phyloP scores from a whole-genome alignment of 495 filamentous ascomycete genomes.

The Hypoxylon crocopeplum region DNA sequence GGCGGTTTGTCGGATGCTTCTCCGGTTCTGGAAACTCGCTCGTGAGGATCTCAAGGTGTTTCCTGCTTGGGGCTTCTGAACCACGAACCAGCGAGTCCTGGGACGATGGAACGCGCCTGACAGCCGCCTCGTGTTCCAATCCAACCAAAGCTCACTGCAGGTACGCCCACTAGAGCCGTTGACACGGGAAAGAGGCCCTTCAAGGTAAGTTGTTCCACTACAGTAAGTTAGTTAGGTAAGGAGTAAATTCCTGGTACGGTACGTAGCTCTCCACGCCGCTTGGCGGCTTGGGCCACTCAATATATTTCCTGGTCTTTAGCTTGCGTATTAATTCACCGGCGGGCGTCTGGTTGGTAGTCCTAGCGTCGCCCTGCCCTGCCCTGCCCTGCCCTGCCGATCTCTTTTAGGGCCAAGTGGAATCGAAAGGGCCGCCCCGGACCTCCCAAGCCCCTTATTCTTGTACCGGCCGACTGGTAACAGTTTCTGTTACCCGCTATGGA shows the following conservation, averaged over 20 bases:
- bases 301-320: constrained; percentile 36
- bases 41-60: constrained; percentile 29
- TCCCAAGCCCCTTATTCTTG: constrained; percentile 29
- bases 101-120: constrained; percentile 36
- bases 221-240: constrained; percentile 26
- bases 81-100: constrained; percentile 22
- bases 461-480: constrained; percentile 35
- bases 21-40: constrained; percentile 32
- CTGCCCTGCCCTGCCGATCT: constrained; percentile 35
- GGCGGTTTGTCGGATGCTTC: constrained; percentile 32
- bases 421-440: constrained; percentile 38
- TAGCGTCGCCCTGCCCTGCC: constrained; percentile 34
- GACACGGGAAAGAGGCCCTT: constrained; percentile 33
- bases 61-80: constrained; percentile 25
- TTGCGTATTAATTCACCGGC: constrained; percentile 38
- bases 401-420: constrained; percentile 31
- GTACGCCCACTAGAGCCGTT: constrained; percentile 23
- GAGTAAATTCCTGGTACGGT: constrained; percentile 26
- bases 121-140: constrained; percentile 40
- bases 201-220: constrained; percentile 34
- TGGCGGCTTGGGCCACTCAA: constrained; percentile 28
- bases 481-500: constrained; percentile 25
- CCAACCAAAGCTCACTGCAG: constrained; percentile 29
- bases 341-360: constrained; percentile 27
- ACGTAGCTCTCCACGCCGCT: constrained; percentile 30